Evolutionary conservation across 768 basidiomycete species (phyloP), one percentile per base, ranked within the genome.

Genomic region (Psilocybe cubensis): DNA sequence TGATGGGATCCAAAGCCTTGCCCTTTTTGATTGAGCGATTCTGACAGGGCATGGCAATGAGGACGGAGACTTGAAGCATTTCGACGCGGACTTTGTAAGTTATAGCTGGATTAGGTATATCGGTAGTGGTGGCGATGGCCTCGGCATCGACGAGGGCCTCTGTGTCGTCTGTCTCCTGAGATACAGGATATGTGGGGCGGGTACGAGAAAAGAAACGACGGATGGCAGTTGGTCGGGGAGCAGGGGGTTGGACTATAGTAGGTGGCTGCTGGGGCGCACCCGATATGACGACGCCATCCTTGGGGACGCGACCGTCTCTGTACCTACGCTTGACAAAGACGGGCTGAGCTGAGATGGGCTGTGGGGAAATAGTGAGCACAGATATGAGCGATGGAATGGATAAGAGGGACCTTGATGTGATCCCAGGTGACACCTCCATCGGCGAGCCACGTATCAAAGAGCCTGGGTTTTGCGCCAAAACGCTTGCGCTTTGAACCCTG

Each of bases 31-130:
- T 45, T 6, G 65, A 54, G 17, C 62, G 68, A 44, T 44, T 66
- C 9, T 70, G 72, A 17, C 76, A 70, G 2, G 86, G 85, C 85
- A 86, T 86, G 17, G 79, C 76, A 43, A 87, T 75, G 56, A 87
- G 71, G 2, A 86, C 82, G 17, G 83, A 78, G 10, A 87, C 74
- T 62, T 84, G 81, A 20, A 84, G 69, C 65, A 74, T 72, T 59
- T 77, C 75, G 40, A 72, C 67, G 45, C 70, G 68, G 12, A 63
- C 52, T 43, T 63, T 65, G 48, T 64, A 65, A 18, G 23, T 49
- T 27, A 31, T 33, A 11, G 52, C 46, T 28, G 52, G 33, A 18
- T n/a, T n/a, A n/a, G n/a, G n/a, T n/a, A n/a, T n/a, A n/a, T n/a
- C n/a, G n/a, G n/a, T n/a, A n/a, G n/a, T n/a, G n/a, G 48, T 27